phyloP scores from a whole-genome alignment of 495 filamentous ascomycete genomes.

The Aspergillus asperescens region DNA sequence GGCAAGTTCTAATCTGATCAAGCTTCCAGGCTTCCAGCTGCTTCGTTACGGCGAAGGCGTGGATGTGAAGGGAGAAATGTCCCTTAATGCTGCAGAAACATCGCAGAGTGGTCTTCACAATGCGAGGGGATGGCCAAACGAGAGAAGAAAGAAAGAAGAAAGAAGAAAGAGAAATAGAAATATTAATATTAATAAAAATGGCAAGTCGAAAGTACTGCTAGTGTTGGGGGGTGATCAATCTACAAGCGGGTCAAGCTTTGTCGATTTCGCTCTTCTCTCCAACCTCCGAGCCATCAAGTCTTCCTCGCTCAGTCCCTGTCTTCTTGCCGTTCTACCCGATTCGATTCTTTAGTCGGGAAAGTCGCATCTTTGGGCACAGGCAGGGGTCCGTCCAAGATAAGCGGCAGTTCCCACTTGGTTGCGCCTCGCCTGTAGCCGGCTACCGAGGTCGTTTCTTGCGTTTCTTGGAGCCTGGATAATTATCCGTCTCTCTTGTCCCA shows the following conservation, averaged over 20 bases:
- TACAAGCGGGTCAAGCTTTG: too few species aligned
- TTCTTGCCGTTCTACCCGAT: slow-evolving; percentile 1
- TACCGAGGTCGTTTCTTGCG: neutral
- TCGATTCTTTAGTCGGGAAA: neutral
- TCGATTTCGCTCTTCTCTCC: too few species aligned
- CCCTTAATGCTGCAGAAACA: neutral
- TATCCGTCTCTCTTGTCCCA: neutral
- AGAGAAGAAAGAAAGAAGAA: neutral
- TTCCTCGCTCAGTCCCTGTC: neutral
- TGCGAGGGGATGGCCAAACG: neutral
- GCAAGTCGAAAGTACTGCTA: too few species aligned
- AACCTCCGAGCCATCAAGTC: neutral
- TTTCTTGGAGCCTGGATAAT: slow-evolving; percentile 1
- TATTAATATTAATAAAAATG: too few species aligned
- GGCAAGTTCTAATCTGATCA: too few species aligned
- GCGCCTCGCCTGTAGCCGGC: neutral
- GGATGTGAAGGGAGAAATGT: neutral
- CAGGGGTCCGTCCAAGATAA: neutral
- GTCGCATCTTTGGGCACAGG: too few species aligned
- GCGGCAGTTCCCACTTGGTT: neutral
- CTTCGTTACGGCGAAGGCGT: neutral
- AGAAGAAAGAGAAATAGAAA: neutral
- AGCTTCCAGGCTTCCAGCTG: neutral
- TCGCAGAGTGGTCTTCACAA: neutral
- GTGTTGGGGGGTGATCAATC: too few species aligned